phyloP scores from a whole-genome alignment of 768 basidiomycete genomes.

The Agrocybe praecox region DNA sequence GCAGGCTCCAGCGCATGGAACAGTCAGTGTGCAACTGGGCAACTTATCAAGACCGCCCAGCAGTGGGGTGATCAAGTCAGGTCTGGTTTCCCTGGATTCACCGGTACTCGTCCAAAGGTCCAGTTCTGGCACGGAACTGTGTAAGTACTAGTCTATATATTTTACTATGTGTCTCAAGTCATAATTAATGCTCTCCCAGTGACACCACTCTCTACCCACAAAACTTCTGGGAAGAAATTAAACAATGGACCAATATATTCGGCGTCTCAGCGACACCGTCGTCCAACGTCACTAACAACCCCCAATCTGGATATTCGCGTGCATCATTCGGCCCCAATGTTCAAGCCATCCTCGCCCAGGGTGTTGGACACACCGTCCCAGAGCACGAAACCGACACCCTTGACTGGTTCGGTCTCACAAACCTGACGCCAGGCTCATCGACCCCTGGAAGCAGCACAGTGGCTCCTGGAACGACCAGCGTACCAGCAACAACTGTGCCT shows the following conservation, averaged over 20 bases:
- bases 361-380: slow-evolving; percentile 57
- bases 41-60: slow-evolving; percentile 42
- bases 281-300: slow-evolving; percentile 40
- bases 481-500: slow-evolving; percentile 9
- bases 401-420: slow-evolving; percentile 53
- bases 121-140: slow-evolving; percentile 60
- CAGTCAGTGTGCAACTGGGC: slow-evolving; percentile 45
- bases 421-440: slow-evolving; percentile 16
- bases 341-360: slow-evolving; percentile 47
- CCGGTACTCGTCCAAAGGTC: slow-evolving; percentile 53
- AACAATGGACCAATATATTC: slow-evolving; percentile 61
- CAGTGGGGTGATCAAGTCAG: slow-evolving; percentile 53
- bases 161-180: not conserved
- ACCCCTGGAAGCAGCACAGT: slow-evolving; percentile 9
- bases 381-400: slow-evolving; percentile 49
- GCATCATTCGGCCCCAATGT: slow-evolving; percentile 50
- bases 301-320: slow-evolving; percentile 46
- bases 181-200: slow-evolving; percentile 20
- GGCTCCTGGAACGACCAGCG: slow-evolving; percentile 8
- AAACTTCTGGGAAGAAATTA: slow-evolving; percentile 56
- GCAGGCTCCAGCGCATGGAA: slow-evolving; percentile 47
- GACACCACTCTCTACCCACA: slow-evolving; percentile 52
- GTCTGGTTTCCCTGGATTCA: slow-evolving; percentile 52
- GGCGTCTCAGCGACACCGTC: slow-evolving; percentile 48
- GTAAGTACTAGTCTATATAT: slow-evolving; percentile 13